Evolutionary conservation across 495 filamentous ascomycete genomes (phyloP).

Genomic region (Letharia columbiana): DNA sequence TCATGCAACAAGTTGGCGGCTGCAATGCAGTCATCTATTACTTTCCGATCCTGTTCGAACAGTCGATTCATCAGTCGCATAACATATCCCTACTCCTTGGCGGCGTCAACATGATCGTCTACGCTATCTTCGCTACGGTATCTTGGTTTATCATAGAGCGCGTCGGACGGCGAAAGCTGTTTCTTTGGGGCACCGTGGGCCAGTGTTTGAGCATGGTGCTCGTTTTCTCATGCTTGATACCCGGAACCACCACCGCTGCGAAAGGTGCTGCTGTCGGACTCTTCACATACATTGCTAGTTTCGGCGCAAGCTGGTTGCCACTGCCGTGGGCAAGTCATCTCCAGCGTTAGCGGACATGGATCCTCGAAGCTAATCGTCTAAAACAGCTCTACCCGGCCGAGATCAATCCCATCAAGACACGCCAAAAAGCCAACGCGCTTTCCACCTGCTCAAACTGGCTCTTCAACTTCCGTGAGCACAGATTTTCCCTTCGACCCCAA

Average conservation of each 20-base stretch:
- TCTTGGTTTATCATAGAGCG: conserved; percentile 78
- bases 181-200: conserved; percentile 58
- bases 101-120: conserved; percentile 73
- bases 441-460: conserved; percentile 73
- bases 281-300: conserved; percentile 70
- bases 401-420: conserved; percentile 66
- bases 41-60: conserved; percentile 67
- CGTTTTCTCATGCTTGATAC: conserved; percentile 63
- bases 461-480: conserved; percentile 53
- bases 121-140: conserved; percentile 64
- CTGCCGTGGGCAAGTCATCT: conserved; percentile 42
- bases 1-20: conserved; percentile 68
- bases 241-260: conserved; percentile 41
- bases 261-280: conserved; percentile 69
- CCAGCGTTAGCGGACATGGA: conserved; percentile 21
- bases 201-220: conserved; percentile 67
- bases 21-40: conserved; percentile 74
- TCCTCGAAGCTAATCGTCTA: not conserved
- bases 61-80: conserved; percentile 48
- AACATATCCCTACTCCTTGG: conserved; percentile 61
- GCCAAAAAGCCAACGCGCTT: conserved; percentile 66
- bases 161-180: conserved; percentile 63
- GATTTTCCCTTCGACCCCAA: not conserved
- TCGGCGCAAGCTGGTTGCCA: conserved; percentile 67
- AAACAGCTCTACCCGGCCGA: conserved; percentile 59